phyloP scores from a whole-genome alignment of 225 moss, liverwort and hornwort species.

The Sphagnum tenellum region DNA sequence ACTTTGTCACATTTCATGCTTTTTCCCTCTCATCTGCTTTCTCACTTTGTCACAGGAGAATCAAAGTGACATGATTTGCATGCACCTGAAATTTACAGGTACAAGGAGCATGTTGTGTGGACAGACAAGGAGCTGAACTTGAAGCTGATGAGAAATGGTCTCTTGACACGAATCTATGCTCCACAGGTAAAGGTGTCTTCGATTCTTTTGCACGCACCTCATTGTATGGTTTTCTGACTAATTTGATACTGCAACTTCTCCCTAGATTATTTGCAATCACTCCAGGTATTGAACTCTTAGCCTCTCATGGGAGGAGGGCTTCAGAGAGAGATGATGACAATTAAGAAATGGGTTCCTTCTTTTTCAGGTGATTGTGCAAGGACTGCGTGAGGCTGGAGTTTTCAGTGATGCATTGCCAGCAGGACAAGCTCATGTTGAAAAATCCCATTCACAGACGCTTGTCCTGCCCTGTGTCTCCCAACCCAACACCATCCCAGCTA shows the following conservation, averaged over 20 bases:
- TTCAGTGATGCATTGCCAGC: conserved; percentile 69
- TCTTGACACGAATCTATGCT: conserved; percentile 77
- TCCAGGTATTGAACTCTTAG: too few species aligned
- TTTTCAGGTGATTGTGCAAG: conserved; percentile 85
- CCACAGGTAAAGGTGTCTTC: conserved; percentile 50
- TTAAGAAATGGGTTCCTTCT: too few species aligned
- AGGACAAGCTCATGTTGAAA: conserved; percentile 50
- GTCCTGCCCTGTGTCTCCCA: conserved; percentile 18
- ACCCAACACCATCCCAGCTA: conserved; percentile 5
- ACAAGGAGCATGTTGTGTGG: conserved; percentile 96
- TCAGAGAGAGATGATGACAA: too few species aligned
- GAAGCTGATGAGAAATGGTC: conserved; percentile 89
- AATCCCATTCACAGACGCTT: conserved; percentile 45
- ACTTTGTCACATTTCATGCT: not conserved
- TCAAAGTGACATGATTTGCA: not conserved
- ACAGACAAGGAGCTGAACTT: conserved; percentile 81
- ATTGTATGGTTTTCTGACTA: too few species aligned
- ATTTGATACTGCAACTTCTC: too few species aligned
- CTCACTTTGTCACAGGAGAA: not conserved
- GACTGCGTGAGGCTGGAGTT: conserved; percentile 79
- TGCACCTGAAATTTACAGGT: conserved; percentile 38
- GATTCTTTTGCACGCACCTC: not conserved
- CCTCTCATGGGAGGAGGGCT: too few species aligned
- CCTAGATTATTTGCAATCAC: too few species aligned
- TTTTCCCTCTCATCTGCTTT: not conserved